A percentile compares a stretch with the other conserved stretches of the same genome.
Evolutionary conservation across 805 yeast species (phyloP).

Genomic region (Ascoidea tarda): DNA sequence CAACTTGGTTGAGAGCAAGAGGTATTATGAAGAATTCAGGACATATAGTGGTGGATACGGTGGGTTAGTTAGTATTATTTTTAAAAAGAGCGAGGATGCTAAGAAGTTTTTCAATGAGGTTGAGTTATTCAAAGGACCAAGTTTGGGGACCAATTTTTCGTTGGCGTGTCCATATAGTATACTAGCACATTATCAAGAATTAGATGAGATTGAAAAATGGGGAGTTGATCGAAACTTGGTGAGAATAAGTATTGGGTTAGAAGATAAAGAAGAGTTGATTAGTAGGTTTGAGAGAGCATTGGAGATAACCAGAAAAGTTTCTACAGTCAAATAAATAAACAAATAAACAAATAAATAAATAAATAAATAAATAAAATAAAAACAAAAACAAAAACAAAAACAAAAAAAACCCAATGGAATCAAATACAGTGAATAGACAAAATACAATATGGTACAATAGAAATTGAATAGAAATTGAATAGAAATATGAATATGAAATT

Average conservation of each 20-base stretch:
- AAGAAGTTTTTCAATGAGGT: conserved; percentile 59
- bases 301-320: too few relatives aligned
- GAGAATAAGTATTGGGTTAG: conserved; percentile 77
- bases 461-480: too few relatives aligned
- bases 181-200: conserved; percentile 71
- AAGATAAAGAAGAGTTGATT: conserved; percentile 46
- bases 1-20: conserved; percentile 28
- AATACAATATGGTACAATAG: too few relatives aligned
- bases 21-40: conserved; percentile 58
- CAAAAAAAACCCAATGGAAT: conserved; percentile 1
- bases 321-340: too few relatives aligned
- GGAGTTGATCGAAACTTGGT: conserved; percentile 71
- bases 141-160: conserved; percentile 81
- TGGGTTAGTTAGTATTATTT: conserved; percentile 65
- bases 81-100: conserved; percentile 51
- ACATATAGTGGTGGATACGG: conserved; percentile 78
- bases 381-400: background rate
- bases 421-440: background rate
- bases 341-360: too few relatives aligned
- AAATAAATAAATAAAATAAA: conserved; percentile 12
- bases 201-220: conserved; percentile 68
- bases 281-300: conserved; percentile 32
- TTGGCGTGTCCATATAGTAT: conserved; percentile 84
- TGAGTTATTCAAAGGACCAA: conserved; percentile 73
- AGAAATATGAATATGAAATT: too few relatives aligned